These are phyloP conservation scores for Colletotrichum lindemuthianum DNA, from an alignment of 2,329 filamentous ascomycete species.

Conservation along the genomic window DNA sequence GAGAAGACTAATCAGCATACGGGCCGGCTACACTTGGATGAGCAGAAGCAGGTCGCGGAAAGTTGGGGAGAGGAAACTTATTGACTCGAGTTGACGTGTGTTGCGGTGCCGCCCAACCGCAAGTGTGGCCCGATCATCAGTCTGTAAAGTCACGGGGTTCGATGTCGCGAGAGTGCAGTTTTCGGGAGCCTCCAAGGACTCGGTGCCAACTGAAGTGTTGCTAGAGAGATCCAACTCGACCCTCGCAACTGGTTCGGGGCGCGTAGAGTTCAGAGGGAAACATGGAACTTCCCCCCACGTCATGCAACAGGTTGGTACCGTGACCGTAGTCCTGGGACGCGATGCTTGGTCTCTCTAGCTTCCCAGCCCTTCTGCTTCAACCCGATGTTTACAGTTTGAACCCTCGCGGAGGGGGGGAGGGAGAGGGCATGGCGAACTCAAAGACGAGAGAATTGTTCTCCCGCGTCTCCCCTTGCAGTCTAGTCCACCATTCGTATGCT, in stretches of 20 bases:
- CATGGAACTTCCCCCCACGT: constrained; percentile 12
- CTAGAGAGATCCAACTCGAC: neutral
- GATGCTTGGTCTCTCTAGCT: neutral
- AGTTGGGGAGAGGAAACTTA: no score
- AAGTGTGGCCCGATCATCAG: no score
- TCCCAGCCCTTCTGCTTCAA: neutral
- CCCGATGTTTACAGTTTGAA: constrained; percentile 31
- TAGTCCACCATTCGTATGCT: neutral
- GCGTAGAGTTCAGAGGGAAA: neutral
- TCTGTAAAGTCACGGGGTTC: no score
- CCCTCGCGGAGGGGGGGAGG: neutral
- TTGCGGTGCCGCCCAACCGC: no score
- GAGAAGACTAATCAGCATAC: no score
- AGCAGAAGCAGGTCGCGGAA: no score
- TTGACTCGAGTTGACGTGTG: no score
- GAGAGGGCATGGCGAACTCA: constrained; percentile 9
- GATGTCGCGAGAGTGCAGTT: no score
- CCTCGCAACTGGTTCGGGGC: constrained; percentile 10
- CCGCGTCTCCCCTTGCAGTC: neutral
- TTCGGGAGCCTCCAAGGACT: no score
- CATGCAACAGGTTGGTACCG: neutral
- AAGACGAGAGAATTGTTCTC: neutral
- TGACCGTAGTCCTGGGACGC: constrained; percentile 23
- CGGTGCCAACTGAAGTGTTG: neutral
- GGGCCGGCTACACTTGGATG: no score